Base-by-base conservation (phyloP, 2,329 filamentous ascomycete genomes). In the Magnaporthales sp. region DNA sequence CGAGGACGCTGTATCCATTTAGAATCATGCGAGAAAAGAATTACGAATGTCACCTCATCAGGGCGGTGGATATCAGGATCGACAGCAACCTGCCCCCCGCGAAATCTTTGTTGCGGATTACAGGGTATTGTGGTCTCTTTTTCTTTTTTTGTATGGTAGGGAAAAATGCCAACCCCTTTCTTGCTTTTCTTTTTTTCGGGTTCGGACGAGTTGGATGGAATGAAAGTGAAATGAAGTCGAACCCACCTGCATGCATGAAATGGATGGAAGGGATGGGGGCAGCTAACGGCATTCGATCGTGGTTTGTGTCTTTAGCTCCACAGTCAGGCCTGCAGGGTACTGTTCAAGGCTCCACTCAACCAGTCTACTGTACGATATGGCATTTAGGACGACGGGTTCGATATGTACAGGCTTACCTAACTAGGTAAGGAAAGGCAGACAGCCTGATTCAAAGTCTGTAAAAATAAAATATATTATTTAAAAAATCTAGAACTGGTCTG, bases 1-100 rank as follows among this genome's bases (percentile, higher is more conserved):
- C 22, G 63, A 66, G 60, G 67, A 68, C 63, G 27, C 32, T 30
- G 24, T 63, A 51, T 67, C 66, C 66, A 67, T 67, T 56, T 54
- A 64, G 32, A 62, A 26, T 15, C 26, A 29, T 29, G 62, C 51
- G 27, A 46, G 31, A 65, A 60, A 58, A 19, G 56, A 60, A 60
- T 60, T 26, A 27, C 56, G 27, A 13, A 27, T 60, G 56, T 60
- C 56, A 60, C 56, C 22, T 60, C 61, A 46, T 63, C 31, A 8
- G 31, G 9, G 22, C 19, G 31, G 61, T 29, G 31, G 31, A 15
- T 29, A 63, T 32, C 15, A 15, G 61, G 61, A 63, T 63, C 26
- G 56, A 29, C 56, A 60, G 11, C 58, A 22, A 22, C 58, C 58
- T 30, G 58, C 13, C 13, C 24, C 58, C 58, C 58, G 24, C 38